A percentile compares a stretch with the other conserved stretches of the same genome.
phyloP scores from a whole-genome alignment of 164 flowering plant species.

The Protea cynaroides region DNA sequence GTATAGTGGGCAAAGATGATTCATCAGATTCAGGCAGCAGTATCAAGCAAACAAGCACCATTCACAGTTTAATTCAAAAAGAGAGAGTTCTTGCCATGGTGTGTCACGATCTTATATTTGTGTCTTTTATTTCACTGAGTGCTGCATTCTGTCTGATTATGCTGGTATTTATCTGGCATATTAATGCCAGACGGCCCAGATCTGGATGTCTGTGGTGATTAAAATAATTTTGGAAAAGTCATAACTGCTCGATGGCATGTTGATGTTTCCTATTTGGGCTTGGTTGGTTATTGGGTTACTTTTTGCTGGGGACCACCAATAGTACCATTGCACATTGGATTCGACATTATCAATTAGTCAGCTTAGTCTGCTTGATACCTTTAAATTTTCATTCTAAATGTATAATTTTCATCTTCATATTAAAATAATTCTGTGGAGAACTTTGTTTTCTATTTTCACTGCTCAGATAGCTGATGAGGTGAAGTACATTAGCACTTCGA shows the following conservation, averaged over 20 bases:
- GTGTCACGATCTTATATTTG: conserved; percentile 18
- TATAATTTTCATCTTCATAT: neutral
- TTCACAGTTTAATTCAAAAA: conserved; percentile 75
- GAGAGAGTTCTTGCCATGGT: conserved; percentile 84
- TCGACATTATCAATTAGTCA: too few species aligned
- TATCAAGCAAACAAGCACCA: conserved; percentile 46
- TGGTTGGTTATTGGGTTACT: neutral
- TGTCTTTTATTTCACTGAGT: neutral
- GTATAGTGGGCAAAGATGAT: conserved; percentile 59
- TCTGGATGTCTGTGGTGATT: neutral
- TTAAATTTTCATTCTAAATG: neutral
- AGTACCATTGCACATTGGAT: too few species aligned
- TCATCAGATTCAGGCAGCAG: conserved; percentile 48
- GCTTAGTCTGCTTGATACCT: neutral
- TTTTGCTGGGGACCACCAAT: neutral
- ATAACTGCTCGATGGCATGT: neutral
- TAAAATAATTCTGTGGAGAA: neutral
- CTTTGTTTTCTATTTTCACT: conserved; percentile 3
- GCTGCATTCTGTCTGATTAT: too few species aligned
- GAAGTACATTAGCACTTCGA: conserved; percentile 47
- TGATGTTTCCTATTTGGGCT: neutral
- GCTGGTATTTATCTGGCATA: neutral
- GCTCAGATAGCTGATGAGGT: conserved; percentile 74
- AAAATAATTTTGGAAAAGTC: neutral
- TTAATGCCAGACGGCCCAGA: neutral